phyloP scores from a whole-genome alignment of 805 yeast genomes.

The Cyberlindnera nakhonratchasimensis region DNA sequence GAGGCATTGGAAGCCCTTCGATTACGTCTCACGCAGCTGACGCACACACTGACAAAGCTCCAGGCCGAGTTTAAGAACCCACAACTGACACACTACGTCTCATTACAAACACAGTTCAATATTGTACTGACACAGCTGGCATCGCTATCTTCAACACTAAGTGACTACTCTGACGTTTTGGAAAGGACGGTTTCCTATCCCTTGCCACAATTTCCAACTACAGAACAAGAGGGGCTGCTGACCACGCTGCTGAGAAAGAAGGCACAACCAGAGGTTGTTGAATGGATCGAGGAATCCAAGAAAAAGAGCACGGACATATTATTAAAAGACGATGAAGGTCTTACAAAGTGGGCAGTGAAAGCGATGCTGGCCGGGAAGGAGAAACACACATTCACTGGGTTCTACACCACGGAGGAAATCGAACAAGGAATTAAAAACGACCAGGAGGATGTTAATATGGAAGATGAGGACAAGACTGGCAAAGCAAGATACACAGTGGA shows the following conservation, averaged over 20 bases:
- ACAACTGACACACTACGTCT: slow-evolving; percentile 51
- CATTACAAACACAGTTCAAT: slow-evolving; percentile 79
- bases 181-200: slow-evolving; percentile 78
- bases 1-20: slow-evolving; percentile 61
- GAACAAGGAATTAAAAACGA: slow-evolving; percentile 20
- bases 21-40: slow-evolving; percentile 56
- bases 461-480: slow-evolving; percentile 9
- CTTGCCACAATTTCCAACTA: slow-evolving; percentile 76
- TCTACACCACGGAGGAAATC: slow-evolving; percentile 49
- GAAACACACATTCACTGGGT: slow-evolving; percentile 60
- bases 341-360: slow-evolving; percentile 65
- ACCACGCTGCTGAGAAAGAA: slow-evolving; percentile 86
- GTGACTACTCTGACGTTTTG: slow-evolving; percentile 55
- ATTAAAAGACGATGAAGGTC: slow-evolving; percentile 51
- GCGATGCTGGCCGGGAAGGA: slow-evolving; percentile 51
- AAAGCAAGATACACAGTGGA: slow-evolving; percentile 29
- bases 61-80: slow-evolving; percentile 49
- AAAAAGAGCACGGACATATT: slow-evolving; percentile 25
- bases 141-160: slow-evolving; percentile 69
- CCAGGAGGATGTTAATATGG: not conserved
- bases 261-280: slow-evolving; percentile 84
- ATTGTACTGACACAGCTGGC: slow-evolving; percentile 79
- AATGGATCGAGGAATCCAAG: slow-evolving; percentile 63
- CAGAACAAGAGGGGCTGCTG: slow-evolving; percentile 76
- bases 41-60: slow-evolving; percentile 56